Evolutionary conservation across 2,329 filamentous ascomycete genomes (phyloP), one percentile per base, ranked within the genome.

Genomic region (Arthrobotrys sphaeroides): DNA sequence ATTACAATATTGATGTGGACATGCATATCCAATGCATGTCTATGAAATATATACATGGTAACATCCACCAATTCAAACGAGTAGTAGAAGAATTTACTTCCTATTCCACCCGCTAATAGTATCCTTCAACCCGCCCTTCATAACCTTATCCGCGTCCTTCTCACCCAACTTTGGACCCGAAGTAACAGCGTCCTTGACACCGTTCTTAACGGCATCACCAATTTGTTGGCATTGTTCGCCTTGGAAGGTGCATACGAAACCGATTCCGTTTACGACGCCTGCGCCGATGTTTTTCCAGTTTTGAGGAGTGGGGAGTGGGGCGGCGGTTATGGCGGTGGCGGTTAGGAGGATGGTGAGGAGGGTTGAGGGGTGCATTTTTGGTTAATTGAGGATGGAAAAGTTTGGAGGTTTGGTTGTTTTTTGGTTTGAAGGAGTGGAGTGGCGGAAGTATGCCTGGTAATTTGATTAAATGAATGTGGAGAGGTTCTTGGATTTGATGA

Each of bases 241-340:
- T 28, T 72, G 67, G 59, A 72, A 72, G 26, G 67, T 49, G n/a
- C 67, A 72, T 5, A 49, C 47, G 18, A 64, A n/a, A 26, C 67
- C 67, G 47, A 49, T 36, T 13, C 18, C 33, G 47, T 61, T 57
- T n/a, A 64, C 57, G 20, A 38, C 18, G 5, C 57, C 67, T 20
- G 33, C 38, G 33, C 26, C 36, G n/a, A 72, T 24, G n/a, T 53
- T 62, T 18, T 24, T 43, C 18, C 45, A 31, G 18, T 26, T 36
- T 5, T 61, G 59, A 13, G 60, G 59, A 7, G 13, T n/a, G 12
- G 66, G 67, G 16, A 62, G 5, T 24, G 67, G 57, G 5, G 47
- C 12, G 16, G 59, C 67, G 16, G 66, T 62, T 1, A 49, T 47
- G 24, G 45, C 33, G 16, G 67, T 49, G 2, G 59, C 57, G 36